These are phyloP conservation scores for Cyberlindnera subsufficiens DNA, from an alignment of 805 yeast genomes.

Conservation along the genomic window DNA sequence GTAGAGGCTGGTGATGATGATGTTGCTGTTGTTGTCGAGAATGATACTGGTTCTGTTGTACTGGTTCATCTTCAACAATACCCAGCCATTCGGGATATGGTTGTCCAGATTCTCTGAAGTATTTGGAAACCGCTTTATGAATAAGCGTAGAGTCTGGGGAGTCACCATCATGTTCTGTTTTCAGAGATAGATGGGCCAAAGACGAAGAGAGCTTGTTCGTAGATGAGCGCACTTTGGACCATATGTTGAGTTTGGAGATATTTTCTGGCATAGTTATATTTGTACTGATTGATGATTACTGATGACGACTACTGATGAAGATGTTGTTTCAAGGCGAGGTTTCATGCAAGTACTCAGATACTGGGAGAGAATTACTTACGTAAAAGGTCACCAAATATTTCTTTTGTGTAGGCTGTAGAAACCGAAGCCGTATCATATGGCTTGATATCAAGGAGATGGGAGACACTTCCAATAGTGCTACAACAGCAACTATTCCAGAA, in stretches of 20 bases:
- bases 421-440: too few species aligned
- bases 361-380: too few species aligned
- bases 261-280: neutral
- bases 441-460: too few species aligned
- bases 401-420: too few species aligned
- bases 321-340: too few species aligned
- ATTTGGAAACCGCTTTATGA: slow-evolving; percentile 22
- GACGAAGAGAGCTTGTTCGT: slow-evolving; percentile 20
- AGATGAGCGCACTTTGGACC: slow-evolving; percentile 22
- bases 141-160: slow-evolving; percentile 18
- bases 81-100: slow-evolving; percentile 25
- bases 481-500: too few species aligned
- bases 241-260: slow-evolving; percentile 12
- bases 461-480: too few species aligned
- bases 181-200: slow-evolving; percentile 16
- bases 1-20: slow-evolving; percentile 3
- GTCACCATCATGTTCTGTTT: slow-evolving; percentile 25
- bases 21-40: slow-evolving; percentile 1
- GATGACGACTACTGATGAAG: too few species aligned
- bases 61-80: slow-evolving; percentile 7
- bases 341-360: too few species aligned
- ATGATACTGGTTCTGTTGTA: slow-evolving; percentile 6
- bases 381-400: too few species aligned
- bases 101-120: slow-evolving; percentile 9
- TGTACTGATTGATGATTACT: too few species aligned